Conservation (phyloP, 805 yeast genomes). For the Candida dajiaensis region DNA sequence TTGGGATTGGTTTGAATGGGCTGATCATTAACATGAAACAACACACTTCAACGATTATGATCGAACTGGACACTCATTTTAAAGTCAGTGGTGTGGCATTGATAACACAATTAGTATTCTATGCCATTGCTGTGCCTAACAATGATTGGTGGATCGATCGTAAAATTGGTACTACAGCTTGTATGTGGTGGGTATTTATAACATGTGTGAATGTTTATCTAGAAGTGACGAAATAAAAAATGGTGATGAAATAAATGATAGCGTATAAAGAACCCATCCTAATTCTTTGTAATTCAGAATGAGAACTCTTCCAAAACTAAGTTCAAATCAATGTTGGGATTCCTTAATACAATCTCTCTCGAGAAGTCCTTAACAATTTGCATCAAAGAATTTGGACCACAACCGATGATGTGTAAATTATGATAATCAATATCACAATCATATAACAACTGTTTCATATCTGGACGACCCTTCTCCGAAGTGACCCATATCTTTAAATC, state of each 20-base stretch:
- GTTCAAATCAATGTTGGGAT: slow-evolving; percentile 8
- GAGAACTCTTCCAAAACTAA: slow-evolving; percentile 20
- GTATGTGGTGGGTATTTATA: slow-evolving; percentile 23
- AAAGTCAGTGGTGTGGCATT: slow-evolving; percentile 20
- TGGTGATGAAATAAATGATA: no score
- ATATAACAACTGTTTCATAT: slow-evolving; percentile 10
- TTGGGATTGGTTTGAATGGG: slow-evolving; percentile 80
- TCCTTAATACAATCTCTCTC: slow-evolving; percentile 1
- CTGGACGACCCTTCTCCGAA: slow-evolving; percentile 15
- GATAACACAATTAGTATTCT: slow-evolving; percentile 15
- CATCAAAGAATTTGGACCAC: slow-evolving; percentile 22
- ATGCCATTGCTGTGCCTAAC: slow-evolving; percentile 18
- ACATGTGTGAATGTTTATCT: slow-evolving; percentile 17
- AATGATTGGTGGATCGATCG: slow-evolving; percentile 21
- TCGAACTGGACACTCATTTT: slow-evolving; percentile 19
- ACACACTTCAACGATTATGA: slow-evolving; percentile 2
- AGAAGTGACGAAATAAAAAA: slow-evolving; percentile 11
- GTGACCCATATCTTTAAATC: slow-evolving; percentile 17
- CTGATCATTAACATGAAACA: slow-evolving; percentile 30
- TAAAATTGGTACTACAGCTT: slow-evolving; percentile 19
- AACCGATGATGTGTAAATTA: slow-evolving; percentile 17
- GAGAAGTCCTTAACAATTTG: slow-evolving; percentile 19
- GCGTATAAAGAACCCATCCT: no score
- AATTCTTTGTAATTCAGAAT: slow-evolving; percentile 3
- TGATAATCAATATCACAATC: slow-evolving; percentile 2